phyloP scores from a whole-genome alignment of 805 yeast genomes.

The Barnettozyma siamensis region DNA sequence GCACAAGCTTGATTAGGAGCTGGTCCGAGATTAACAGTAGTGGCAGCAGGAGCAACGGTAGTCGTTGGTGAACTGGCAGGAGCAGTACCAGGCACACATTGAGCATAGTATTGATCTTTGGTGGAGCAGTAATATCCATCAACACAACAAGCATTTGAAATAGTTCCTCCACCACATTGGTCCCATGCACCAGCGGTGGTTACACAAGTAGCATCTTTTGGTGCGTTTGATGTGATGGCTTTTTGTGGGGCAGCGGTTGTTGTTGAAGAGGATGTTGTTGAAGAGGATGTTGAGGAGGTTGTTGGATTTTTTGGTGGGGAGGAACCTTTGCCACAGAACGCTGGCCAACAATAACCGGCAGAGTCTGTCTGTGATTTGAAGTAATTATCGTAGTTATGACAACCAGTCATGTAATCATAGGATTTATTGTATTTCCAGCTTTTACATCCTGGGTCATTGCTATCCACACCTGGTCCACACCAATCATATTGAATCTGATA shows the following conservation, averaged over 20 bases:
- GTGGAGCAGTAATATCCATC: slow-evolving; percentile 10
- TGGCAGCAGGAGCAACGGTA: too few species aligned
- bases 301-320: too few species aligned
- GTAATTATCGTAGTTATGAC: slow-evolving; percentile 18
- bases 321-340: slow-evolving; percentile 13
- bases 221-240: background rate
- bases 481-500: slow-evolving; percentile 14
- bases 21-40: too few species aligned
- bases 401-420: slow-evolving; percentile 21
- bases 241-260: background rate
- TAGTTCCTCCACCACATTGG: slow-evolving; percentile 16
- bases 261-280: background rate
- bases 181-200: slow-evolving; percentile 5
- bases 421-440: slow-evolving; percentile 17
- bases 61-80: background rate
- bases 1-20: too few species aligned
- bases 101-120: slow-evolving; percentile 9
- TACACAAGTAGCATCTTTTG: background rate
- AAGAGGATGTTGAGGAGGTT: background rate
- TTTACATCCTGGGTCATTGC: slow-evolving; percentile 16
- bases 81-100: slow-evolving; percentile 5
- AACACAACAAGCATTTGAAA: slow-evolving; percentile 12
- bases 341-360: slow-evolving; percentile 20
- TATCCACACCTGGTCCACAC: slow-evolving; percentile 10
- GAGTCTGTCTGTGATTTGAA: slow-evolving; percentile 19